Evolutionary conservation across 805 yeast species (phyloP).

Genomic region (Kazachstania kunashirensis): DNA sequence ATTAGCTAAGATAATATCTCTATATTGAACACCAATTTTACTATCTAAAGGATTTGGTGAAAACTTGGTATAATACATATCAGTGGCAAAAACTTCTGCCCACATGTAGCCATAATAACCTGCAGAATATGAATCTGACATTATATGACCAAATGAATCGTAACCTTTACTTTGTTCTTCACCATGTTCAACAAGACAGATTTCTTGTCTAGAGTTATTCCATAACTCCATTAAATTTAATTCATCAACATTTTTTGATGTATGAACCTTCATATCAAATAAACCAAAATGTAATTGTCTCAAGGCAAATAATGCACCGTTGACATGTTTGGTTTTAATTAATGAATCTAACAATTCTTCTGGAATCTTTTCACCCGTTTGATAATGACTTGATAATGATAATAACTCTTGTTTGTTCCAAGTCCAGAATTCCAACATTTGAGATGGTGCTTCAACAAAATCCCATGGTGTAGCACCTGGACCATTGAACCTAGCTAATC

Average conservation of each 20-base stretch:
- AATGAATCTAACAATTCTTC: slow-evolving; percentile 50
- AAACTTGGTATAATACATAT: slow-evolving; percentile 66
- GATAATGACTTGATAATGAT: slow-evolving; percentile 56
- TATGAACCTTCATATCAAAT: slow-evolving; percentile 68
- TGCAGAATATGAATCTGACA: slow-evolving; percentile 77
- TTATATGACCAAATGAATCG: slow-evolving; percentile 67
- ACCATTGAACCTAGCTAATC: slow-evolving; percentile 62
- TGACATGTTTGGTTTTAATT: slow-evolving; percentile 60
- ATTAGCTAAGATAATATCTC: slow-evolving; percentile 56
- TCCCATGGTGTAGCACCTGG: slow-evolving; percentile 68
- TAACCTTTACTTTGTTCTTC: slow-evolving; percentile 53
- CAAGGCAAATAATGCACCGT: slow-evolving; percentile 59
- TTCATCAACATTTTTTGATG: slow-evolving; percentile 35
- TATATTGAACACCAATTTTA: slow-evolving; percentile 51
- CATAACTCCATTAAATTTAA: slow-evolving; percentile 47
- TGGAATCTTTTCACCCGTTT: slow-evolving; percentile 46
- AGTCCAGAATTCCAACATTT: slow-evolving; percentile 81
- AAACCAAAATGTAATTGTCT: slow-evolving; percentile 73
- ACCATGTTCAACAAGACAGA: slow-evolving; percentile 49
- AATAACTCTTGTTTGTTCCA: slow-evolving; percentile 60
- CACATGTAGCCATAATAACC: slow-evolving; percentile 83
- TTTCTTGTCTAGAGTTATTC: slow-evolving; percentile 58
- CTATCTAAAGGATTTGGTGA: slow-evolving; percentile 57
- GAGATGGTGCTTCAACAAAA: slow-evolving; percentile 88
- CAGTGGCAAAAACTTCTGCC: slow-evolving; percentile 80